Evolutionary conservation across 2,329 filamentous ascomycete genomes (phyloP).

Genomic region (Emmonsia crescens): DNA sequence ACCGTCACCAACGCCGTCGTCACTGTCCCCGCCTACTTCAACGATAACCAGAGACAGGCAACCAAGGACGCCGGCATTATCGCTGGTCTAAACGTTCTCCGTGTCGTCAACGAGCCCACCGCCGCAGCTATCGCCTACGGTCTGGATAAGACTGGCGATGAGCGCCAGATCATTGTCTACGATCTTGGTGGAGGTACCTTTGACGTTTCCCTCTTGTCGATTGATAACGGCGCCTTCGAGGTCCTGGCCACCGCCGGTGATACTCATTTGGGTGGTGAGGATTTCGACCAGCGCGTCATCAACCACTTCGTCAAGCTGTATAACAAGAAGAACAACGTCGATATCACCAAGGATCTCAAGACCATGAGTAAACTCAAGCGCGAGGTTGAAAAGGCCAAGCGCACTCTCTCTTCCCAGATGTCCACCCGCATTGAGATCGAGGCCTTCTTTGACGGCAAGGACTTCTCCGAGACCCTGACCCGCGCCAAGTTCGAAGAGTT

Average conservation of each 20-base stretch:
- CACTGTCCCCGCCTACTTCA: slow-evolving; percentile 95
- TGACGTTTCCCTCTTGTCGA: slow-evolving; percentile 86
- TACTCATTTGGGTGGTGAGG: slow-evolving; percentile 94
- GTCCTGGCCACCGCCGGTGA: slow-evolving; percentile 92
- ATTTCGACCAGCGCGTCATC: slow-evolving; percentile 97
- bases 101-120: slow-evolving; percentile 94
- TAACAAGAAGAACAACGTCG: slow-evolving; percentile 95
- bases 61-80: slow-evolving; percentile 92
- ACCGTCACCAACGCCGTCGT: slow-evolving; percentile 59
- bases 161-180: slow-evolving; percentile 85
- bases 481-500: slow-evolving; percentile 99
- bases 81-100: slow-evolving; percentile 86
- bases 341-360: slow-evolving; percentile 90
- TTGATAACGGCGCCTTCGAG: slow-evolving; percentile 88
- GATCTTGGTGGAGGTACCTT: slow-evolving; percentile 92
- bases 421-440: slow-evolving; percentile 93
- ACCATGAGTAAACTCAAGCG: slow-evolving; percentile 99
- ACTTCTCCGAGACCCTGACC: slow-evolving; percentile 96
- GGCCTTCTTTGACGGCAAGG: slow-evolving; percentile 89
- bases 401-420: slow-evolving; percentile 89
- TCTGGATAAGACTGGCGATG: slow-evolving; percentile 72
- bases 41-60: slow-evolving; percentile 92
- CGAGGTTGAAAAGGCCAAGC: slow-evolving; percentile 99
- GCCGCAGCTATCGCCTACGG: slow-evolving; percentile 92
- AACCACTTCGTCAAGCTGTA: slow-evolving; percentile 92